Evolutionary conservation across 768 basidiomycete species (phyloP), one percentile per base, ranked within the genome.

Genomic region (Lepiota subincarnata): DNA sequence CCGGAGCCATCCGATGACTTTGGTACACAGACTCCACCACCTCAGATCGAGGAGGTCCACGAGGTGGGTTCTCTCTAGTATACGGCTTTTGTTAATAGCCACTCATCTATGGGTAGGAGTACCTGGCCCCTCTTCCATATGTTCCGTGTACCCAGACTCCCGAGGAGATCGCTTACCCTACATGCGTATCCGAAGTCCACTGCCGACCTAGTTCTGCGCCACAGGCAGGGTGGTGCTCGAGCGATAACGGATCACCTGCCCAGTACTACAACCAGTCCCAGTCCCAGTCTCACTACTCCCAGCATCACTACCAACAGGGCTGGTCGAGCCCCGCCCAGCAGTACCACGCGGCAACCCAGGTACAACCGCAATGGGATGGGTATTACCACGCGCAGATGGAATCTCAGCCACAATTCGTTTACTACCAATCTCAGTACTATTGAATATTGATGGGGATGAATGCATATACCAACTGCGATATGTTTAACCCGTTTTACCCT

Each of bases 371-470:
- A 28, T 54, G 53, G 53, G 53, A n/a, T 6, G 11, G 39, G 10
- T 54, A 54, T 36, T 54, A 54, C 16, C 31, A 31, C 6, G 13
- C 53, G 7, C 43, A 45, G n/a, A 20, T 26, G 44, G 52, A 53
- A 26, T 37, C 26, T 39, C 53, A 40, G 13, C 53, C 40, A 28
- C 50, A 52, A 37, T 47, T 40, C n/a, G 39, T 31, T 20, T 54
- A 54, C 39, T 54, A 54, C 18, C 28, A 35, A 8, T 48, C 53
- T 13, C 53, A 54, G 20, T 54, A 54, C 18, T 54, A 47, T 41
- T 54, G 18, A 41, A 24, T 38, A 6, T 46, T 46, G 22, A 13
- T 44, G 16, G 26, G 31, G 3, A 13, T 24, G 31, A 14, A 34
- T 28, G 37, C 20, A n/a, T 54, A 8, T 54, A 54, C 31, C 6